Percentiles rank a stretch among this genome's conserved stretches.
phyloP scores from a whole-genome alignment of 192 early-diverging fungal species.

The Backusella mclennaniae region DNA sequence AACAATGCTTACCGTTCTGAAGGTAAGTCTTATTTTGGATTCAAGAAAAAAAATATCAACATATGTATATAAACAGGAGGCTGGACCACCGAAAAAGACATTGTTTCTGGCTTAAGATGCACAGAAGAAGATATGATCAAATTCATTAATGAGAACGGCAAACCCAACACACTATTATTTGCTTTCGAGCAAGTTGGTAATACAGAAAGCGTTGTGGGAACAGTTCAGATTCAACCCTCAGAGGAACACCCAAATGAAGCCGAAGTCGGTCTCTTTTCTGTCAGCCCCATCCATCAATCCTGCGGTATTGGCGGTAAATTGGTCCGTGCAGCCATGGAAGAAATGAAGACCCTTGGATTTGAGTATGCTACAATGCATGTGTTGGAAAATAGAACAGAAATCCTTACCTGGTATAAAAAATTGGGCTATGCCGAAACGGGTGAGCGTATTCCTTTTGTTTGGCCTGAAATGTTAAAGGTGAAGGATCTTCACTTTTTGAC shows the following conservation, averaged over 20 bases:
- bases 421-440: slow-evolving; percentile 47
- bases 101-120: slow-evolving; percentile 45
- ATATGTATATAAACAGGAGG: slow-evolving; percentile 25
- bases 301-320: slow-evolving; percentile 49
- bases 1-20: slow-evolving; percentile 46
- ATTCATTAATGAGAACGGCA: slow-evolving; percentile 30
- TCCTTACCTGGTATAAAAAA: slow-evolving; percentile 46
- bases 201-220: slow-evolving; percentile 38
- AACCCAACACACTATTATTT: slow-evolving; percentile 37
- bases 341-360: slow-evolving; percentile 31
- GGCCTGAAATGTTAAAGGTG: slow-evolving; percentile 35
- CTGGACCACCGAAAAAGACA: slow-evolving; percentile 49
- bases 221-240: slow-evolving; percentile 42
- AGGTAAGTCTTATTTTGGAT: slow-evolving; percentile 20
- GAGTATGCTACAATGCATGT: slow-evolving; percentile 41
- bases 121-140: slow-evolving; percentile 32
- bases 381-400: slow-evolving; percentile 39
- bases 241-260: slow-evolving; percentile 37
- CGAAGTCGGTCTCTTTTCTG: slow-evolving; percentile 48
- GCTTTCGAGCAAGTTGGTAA: slow-evolving; percentile 35
- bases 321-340: slow-evolving; percentile 35
- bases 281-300: slow-evolving; percentile 44
- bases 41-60: not conserved
- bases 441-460: slow-evolving; percentile 38
- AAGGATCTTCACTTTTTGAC: slow-evolving; percentile 41